Conservation (phyloP, 2,329 filamentous ascomycete species). For the Tolypocladium nubicola region DNA sequence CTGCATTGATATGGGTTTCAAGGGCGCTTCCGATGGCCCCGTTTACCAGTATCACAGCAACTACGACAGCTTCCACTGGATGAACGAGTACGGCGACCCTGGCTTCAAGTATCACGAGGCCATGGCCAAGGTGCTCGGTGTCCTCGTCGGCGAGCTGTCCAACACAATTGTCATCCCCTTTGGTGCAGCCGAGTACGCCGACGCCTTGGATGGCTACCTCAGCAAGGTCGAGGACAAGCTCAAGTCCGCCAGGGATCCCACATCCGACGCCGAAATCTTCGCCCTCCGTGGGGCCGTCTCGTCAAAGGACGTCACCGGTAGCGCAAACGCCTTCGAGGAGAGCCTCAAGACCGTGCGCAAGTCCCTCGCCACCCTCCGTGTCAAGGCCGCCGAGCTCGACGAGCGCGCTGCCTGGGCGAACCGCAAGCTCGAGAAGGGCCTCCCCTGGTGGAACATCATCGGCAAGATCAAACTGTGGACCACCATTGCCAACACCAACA, state of each 20-base stretch:
- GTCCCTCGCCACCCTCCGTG: constrained; percentile 24
- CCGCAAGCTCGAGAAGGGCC: constrained; percentile 34
- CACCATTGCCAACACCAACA: constrained; percentile 58
- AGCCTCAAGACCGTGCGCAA: constrained; percentile 27
- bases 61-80: constrained; percentile 87
- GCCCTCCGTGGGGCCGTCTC: constrained; percentile 15
- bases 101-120: constrained; percentile 56
- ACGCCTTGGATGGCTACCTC: constrained; percentile 41
- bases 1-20: constrained; percentile 54
- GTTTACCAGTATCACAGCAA: constrained; percentile 84
- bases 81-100: constrained; percentile 68
- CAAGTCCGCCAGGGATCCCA: constrained; percentile 12
- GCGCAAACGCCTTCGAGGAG: constrained; percentile 25
- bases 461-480: constrained; percentile 53
- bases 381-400: constrained; percentile 34
- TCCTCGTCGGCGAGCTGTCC: constrained; percentile 50
- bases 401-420: constrained; percentile 29
- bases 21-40: constrained; percentile 29
- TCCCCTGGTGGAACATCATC: constrained; percentile 74
- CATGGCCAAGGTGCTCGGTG: constrained; percentile 53
- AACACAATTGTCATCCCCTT: constrained; percentile 54
- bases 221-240: constrained; percentile 40
- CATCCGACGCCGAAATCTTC: constrained; percentile 18
- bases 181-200: constrained; percentile 53
- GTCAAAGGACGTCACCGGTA: constrained; percentile 18